phyloP scores from a whole-genome alignment of 2,329 filamentous ascomycete genomes.

The Hyphodiscus sp. region DNA sequence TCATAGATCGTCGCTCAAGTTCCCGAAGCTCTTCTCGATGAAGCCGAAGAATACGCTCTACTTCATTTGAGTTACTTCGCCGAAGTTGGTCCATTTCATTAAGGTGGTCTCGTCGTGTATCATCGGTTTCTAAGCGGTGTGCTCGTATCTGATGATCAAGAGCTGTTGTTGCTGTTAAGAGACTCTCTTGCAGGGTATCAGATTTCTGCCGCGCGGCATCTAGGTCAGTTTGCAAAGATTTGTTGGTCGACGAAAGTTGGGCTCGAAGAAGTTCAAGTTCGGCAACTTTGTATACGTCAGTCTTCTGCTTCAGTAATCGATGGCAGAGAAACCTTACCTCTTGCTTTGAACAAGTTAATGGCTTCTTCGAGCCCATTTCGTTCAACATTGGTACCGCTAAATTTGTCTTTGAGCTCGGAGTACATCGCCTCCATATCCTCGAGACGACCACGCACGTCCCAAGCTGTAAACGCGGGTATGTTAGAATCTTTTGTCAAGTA shows the following conservation, averaged over 20 bases:
- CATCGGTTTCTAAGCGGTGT: slow-evolving; percentile 50
- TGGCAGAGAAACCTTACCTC: slow-evolving; percentile 34
- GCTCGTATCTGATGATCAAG: slow-evolving; percentile 42
- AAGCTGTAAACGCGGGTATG: slow-evolving; percentile 56
- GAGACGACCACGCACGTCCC: slow-evolving; percentile 73
- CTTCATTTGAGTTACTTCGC: slow-evolving; percentile 44
- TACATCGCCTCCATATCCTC: slow-evolving; percentile 72
- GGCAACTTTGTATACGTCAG: slow-evolving; percentile 18
- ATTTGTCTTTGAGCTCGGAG: slow-evolving; percentile 62
- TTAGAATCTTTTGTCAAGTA: slow-evolving; percentile 74
- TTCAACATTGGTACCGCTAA: slow-evolving; percentile 62
- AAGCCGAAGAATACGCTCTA: slow-evolving; percentile 50
- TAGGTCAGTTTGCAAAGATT: slow-evolving; percentile 59
- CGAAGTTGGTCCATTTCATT: slow-evolving; percentile 50
- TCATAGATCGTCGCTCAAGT: slow-evolving; percentile 54
- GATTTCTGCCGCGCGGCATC: slow-evolving; percentile 45
- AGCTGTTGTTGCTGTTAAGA: slow-evolving; percentile 40
- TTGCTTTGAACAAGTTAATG: slow-evolving; percentile 63
- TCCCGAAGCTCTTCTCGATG: slow-evolving; percentile 64
- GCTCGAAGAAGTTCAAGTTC: slow-evolving; percentile 43
- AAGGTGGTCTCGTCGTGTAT: slow-evolving; percentile 45
- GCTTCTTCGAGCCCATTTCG: slow-evolving; percentile 67
- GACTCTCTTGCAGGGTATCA: slow-evolving; percentile 32
- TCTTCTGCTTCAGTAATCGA: neutral
- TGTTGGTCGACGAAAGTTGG: slow-evolving; percentile 35